Conservation (phyloP, 1,139 yeast species). For the Scheffersomyces lignicola region DNA sequence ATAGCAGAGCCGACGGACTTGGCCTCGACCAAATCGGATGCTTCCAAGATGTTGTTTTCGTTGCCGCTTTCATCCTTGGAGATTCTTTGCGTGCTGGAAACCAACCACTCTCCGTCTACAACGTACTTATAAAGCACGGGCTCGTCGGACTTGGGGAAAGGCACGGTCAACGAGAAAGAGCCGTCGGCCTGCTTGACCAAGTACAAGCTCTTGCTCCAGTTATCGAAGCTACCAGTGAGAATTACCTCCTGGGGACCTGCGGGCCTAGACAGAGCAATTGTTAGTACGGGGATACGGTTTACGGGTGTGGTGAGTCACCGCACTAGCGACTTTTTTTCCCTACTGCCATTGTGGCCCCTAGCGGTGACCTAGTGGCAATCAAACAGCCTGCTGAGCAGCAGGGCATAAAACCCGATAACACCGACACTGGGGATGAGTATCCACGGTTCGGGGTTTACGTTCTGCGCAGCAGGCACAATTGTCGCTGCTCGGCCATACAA, state of each 20-base stretch:
- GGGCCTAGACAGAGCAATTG: conserved; percentile 50
- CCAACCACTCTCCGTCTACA: conserved; percentile 72
- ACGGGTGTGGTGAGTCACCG: not conserved
- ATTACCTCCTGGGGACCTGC: conserved; percentile 70
- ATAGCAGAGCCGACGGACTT: conserved; percentile 37
- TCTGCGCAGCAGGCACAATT: too few relatives aligned
- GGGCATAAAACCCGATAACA: too few relatives aligned
- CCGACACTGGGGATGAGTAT: too few relatives aligned
- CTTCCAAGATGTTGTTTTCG: conserved; percentile 57
- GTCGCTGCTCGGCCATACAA: too few relatives aligned
- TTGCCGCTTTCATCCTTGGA: conserved; percentile 54
- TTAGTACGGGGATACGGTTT: conserved; percentile 12
- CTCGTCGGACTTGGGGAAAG: conserved; percentile 41
- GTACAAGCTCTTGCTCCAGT: conserved; percentile 64
- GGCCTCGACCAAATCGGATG: conserved; percentile 36
- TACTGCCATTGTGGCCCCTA: not conserved
- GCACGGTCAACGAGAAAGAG: conserved; percentile 59
- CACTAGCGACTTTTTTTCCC: conserved; percentile 3
- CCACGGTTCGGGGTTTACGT: too few relatives aligned
- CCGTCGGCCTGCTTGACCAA: conserved; percentile 63
- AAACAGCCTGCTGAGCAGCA: too few relatives aligned
- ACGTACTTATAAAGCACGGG: conserved; percentile 65
- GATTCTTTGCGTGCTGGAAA: conserved; percentile 45
- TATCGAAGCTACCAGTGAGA: conserved; percentile 76
- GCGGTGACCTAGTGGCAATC: not conserved